A percentile compares a stretch with the other conserved stretches of the same genome.
Conservation (phyloP, 176 grass and related monocot genomes). For the Aegilops bicornis region DNA sequence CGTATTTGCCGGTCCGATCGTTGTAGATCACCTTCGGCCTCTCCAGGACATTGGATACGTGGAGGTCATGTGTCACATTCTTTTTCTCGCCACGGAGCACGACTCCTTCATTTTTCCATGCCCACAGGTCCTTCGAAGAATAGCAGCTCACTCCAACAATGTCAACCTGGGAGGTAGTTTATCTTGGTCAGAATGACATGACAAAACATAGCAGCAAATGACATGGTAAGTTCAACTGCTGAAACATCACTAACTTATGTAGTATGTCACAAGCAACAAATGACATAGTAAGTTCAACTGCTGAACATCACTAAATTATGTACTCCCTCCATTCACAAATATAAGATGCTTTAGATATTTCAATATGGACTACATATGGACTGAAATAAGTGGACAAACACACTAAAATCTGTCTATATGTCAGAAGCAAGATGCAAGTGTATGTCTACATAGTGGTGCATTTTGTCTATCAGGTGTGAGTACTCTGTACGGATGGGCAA, state of each 20-base stretch:
- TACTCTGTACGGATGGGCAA: slow-evolving; percentile 1
- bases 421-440: too few relatives aligned
- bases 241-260: slow-evolving; percentile 8
- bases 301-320: background rate
- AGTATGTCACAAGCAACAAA: background rate
- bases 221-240: background rate
- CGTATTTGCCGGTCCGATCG: slow-evolving; percentile 62
- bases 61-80: slow-evolving; percentile 76
- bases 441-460: background rate
- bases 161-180: slow-evolving; percentile 65
- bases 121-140: slow-evolving; percentile 85
- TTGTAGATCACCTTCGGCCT: slow-evolving; percentile 99
- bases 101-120: slow-evolving; percentile 92
- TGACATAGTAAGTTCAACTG: background rate
- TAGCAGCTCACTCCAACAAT: slow-evolving; percentile 96
- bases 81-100: slow-evolving; percentile 74
- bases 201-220: background rate
- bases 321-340: too few relatives aligned
- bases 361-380: too few relatives aligned
- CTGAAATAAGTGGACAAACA: too few relatives aligned
- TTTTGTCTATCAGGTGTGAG: background rate
- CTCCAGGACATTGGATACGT: slow-evolving; percentile 96
- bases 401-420: too few relatives aligned
- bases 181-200: slow-evolving; percentile 18
- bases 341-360: too few relatives aligned